Base-by-base conservation (phyloP, 1,284 basidiomycete species). In the Agroathelia rolfsii region DNA sequence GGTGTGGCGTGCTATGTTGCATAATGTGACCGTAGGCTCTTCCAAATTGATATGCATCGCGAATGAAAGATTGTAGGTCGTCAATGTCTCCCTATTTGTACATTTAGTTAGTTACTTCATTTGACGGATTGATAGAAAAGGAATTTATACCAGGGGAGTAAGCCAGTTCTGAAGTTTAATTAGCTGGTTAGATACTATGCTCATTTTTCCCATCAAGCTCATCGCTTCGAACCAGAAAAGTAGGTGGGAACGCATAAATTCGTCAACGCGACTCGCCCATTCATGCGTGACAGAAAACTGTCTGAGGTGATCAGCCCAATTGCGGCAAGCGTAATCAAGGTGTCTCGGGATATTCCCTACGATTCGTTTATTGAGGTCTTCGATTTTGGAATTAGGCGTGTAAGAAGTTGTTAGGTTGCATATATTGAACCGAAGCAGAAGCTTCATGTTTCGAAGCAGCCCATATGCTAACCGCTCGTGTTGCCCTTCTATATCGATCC, bases 391-490 rank as follows among this genome's bases (percentile, higher is more conserved):
- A 20, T 54, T 53, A 4, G 13, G 25, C 2, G 39, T 3, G 32
- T 52, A 46, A 9, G 55, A 57, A 3, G 45, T 47, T 17, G 48
- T 38, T 14, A 53, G 24, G 6, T 43, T 18, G 32, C 48, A 56
- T 5, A 53, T 49, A 36, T 51, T 56, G 41, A 57, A 58, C 20
- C 46, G 41, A 13, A 61, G 49, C 10, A 45, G 41, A 11, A 28
- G 15, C 8, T 40, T 29, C 44, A 55, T 41, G 18, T 46, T 36
- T 12, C 35, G 26, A 8, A 53, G 30, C 13, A 40, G 43, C 3
- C 42, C 31, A 1, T 38, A 26, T 0, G 40, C 37, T 14, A 54
- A 35, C 18, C 36, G 22, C 5, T 20, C 18, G 18, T 49, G 35
- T 3, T 35, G n/a, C 3, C 25, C 32, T 5, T 16, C 10, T 11